Base-by-base conservation (phyloP, 805 yeast genomes). In the Candida mattraensis region DNA sequence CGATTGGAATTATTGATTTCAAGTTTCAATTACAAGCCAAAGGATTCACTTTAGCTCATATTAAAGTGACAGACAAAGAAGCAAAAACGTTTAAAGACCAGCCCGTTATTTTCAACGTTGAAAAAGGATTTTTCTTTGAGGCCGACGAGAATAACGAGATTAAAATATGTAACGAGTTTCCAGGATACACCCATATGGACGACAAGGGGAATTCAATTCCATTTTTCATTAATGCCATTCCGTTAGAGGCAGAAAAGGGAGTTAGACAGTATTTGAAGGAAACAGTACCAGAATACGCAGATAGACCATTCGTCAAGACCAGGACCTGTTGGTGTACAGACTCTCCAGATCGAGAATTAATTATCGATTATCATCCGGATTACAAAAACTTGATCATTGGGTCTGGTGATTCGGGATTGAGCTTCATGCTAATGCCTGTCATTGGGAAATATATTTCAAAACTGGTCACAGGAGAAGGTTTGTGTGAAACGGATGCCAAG, bases 351-450 rank as follows among this genome's bases (percentile, higher is more conserved):
- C 53, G 65, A 5, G 61, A 69, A 39, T 69, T 68, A 35, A 46
- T 70, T 9, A 62, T 70, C 15, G 71, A 69, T 39, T 42, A 44
- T 19, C 55, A 63, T 17, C 76, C 75, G 2, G 45, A 44, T 1
- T 40, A 45, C 14, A 25, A 35, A 1, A 61, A 60, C 18, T 54
- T 69, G 1, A 59, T 42, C 35, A 63, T 71, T 7, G 74, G 72
- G 0, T 54, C 70, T 8, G 77, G 77, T 13, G 76, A 70, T 44
- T 63, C 74, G 3, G 73, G 75, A 5, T 75, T 70, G 47, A 72
- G 62, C 3, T 70, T 64, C 51, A 71, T 70, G 49, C 66, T 66
- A 30, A 45, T 71, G 29, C 77, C 77, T 9, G 63, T 56, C 20
- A 66, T 71, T 32, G 76, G 77, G 1, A 57, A 58, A 30, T 69